These are phyloP conservation scores for Colletotrichum noveboracense DNA, from an alignment of 2,329 filamentous ascomycete species.

Conservation along the genomic window DNA sequence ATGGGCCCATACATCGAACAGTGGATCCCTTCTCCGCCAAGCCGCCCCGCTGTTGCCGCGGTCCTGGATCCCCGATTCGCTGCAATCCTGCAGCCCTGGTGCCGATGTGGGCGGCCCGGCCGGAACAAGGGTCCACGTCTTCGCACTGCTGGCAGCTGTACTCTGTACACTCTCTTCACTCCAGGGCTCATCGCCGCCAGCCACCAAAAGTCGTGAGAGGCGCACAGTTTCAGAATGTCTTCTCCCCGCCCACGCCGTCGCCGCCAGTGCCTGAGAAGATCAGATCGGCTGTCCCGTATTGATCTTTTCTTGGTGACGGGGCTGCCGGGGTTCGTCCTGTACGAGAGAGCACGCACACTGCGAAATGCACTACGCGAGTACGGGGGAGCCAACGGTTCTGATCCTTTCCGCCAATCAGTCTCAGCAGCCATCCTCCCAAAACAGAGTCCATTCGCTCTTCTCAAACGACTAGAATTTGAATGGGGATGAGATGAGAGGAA, in stretches of 20 bases:
- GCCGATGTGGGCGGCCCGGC: conserved; percentile 9
- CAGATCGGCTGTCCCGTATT: not conserved
- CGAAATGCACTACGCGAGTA: not conserved
- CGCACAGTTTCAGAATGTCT: conserved; percentile 4
- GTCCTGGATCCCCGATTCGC: not conserved
- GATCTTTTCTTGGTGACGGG: conserved; percentile 16
- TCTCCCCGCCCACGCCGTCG: not conserved
- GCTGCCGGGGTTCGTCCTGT: not conserved
- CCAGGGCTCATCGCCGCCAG: not conserved
- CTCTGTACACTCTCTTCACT: too few relatives aligned
- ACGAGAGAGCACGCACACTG: not conserved
- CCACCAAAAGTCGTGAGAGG: not conserved
- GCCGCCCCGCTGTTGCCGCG: not conserved
- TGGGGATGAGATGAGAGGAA: not conserved
- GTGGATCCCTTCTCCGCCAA: not conserved
- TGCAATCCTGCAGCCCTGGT: not conserved
- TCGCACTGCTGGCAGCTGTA: not conserved
- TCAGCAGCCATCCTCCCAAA: not conserved
- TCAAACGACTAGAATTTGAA: not conserved
- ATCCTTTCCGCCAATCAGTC: not conserved
- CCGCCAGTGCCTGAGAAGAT: not conserved
- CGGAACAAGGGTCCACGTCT: not conserved
- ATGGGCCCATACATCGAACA: not conserved
- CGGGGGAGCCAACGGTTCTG: not conserved
- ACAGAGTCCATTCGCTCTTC: not conserved